phyloP scores from a whole-genome alignment of 2,329 filamentous ascomycete species.

The Trichoderma harzianum region DNA sequence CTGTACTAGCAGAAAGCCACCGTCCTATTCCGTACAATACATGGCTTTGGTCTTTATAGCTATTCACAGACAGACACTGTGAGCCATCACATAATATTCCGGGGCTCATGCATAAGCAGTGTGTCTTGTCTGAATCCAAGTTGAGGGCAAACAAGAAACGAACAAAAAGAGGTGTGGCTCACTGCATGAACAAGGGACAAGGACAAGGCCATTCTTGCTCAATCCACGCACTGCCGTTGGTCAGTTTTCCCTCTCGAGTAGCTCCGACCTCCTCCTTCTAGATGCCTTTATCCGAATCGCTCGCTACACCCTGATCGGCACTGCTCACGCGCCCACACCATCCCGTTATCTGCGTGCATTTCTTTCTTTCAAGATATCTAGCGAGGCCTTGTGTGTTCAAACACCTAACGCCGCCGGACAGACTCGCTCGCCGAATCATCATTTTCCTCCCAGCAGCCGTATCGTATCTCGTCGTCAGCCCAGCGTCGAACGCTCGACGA shows the following conservation, averaged over 20 bases:
- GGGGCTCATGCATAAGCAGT: neutral
- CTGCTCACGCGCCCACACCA: constrained; percentile 1
- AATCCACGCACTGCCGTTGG: neutral
- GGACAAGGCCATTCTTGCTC: neutral
- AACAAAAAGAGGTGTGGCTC: neutral
- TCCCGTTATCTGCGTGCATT: neutral
- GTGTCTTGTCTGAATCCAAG: neutral
- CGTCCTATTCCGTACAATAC: neutral
- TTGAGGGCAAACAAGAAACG: neutral
- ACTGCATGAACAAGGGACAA: neutral
- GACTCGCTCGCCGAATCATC: neutral
- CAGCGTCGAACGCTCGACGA: neutral
- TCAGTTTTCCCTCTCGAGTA: neutral
- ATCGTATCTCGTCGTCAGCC: neutral
- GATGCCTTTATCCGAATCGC: neutral
- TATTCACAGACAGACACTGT: neutral
- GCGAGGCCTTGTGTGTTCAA: neutral
- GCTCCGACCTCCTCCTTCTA: neutral
- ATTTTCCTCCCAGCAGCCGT: neutral
- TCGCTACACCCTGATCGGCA: neutral
- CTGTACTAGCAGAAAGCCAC: neutral
- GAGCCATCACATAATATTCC: neutral
- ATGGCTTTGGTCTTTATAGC: neutral
- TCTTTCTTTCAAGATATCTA: neutral
- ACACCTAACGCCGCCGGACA: neutral